Percentiles rank a stretch among this genome's conserved stretches.
phyloP scores from a whole-genome alignment of 805 yeast genomes.

The Saccharomycopsis sp. region DNA sequence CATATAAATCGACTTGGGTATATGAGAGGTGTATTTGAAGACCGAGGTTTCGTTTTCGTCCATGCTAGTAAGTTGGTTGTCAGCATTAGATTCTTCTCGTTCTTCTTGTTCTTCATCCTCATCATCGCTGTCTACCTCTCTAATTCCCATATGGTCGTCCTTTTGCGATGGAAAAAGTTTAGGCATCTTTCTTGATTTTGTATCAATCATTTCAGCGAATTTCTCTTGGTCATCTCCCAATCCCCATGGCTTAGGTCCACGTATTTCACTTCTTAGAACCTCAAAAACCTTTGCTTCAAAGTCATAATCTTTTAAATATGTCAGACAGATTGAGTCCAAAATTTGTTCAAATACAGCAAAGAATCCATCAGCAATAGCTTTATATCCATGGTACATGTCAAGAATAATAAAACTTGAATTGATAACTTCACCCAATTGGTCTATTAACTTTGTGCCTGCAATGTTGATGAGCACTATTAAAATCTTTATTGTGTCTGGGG shows the following conservation, averaged over 20 bases:
- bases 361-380: constrained; percentile 62
- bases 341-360: constrained; percentile 64
- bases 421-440: constrained; percentile 66
- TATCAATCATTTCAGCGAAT: constrained; percentile 36
- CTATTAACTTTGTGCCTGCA: constrained; percentile 60
- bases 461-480: constrained; percentile 62
- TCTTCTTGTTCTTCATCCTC: constrained; percentile 34
- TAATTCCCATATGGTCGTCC: constrained; percentile 16
- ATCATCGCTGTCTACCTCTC: constrained; percentile 35
- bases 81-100: constrained; percentile 26
- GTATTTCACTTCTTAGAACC: constrained; percentile 24
- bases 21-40: constrained; percentile 59
- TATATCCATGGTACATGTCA: constrained; percentile 82
- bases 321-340: constrained; percentile 38
- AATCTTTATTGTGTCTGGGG: constrained; percentile 68
- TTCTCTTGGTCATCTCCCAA: constrained; percentile 40
- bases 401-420: constrained; percentile 68
- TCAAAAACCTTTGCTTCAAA: constrained; percentile 21
- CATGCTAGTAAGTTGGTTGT: too few species aligned
- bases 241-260: constrained; percentile 54
- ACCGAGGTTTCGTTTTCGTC: too few species aligned
- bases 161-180: constrained; percentile 26
- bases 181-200: constrained; percentile 26
- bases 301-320: constrained; percentile 31
- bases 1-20: constrained; percentile 55